phyloP scores from a whole-genome alignment of 257 asterid species.

The Galeopsis tetrahit region DNA sequence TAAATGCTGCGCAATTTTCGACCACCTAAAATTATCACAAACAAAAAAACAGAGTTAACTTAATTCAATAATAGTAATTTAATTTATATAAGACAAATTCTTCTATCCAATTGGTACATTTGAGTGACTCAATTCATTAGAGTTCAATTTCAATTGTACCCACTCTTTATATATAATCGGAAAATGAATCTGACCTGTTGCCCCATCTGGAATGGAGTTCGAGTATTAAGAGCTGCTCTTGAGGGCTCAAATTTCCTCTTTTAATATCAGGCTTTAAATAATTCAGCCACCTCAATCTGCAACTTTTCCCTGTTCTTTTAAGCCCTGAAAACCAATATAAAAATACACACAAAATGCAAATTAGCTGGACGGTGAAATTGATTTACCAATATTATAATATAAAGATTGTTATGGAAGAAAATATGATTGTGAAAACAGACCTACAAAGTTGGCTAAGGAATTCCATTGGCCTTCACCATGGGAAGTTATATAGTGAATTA shows the following conservation, averaged over 20 bases:
- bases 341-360: too few species aligned
- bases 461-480: slow-evolving; percentile 93
- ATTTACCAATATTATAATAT: too few species aligned
- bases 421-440: slow-evolving; percentile 19
- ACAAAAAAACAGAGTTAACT: not conserved
- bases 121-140: too few species aligned
- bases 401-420: too few species aligned
- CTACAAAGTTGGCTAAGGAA: slow-evolving; percentile 69
- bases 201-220: slow-evolving; percentile 93
- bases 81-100: too few species aligned
- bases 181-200: slow-evolving; percentile 70
- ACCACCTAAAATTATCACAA: slow-evolving; percentile 56
- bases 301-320: slow-evolving; percentile 88
- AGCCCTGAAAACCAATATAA: slow-evolving; percentile 50
- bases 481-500: slow-evolving; percentile 53
- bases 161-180: too few species aligned
- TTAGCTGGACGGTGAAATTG: not conserved
- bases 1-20: slow-evolving; percentile 74
- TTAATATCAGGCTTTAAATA: slow-evolving; percentile 87
- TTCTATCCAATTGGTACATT: too few species aligned
- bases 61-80: not conserved
- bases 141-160: too few species aligned
- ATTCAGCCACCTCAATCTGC: slow-evolving; percentile 87
- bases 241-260: slow-evolving; percentile 76
- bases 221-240: slow-evolving; percentile 78